Evolutionary conservation across 345 rosid genomes (phyloP).

Genomic region (Aquilaria yunnanensis): DNA sequence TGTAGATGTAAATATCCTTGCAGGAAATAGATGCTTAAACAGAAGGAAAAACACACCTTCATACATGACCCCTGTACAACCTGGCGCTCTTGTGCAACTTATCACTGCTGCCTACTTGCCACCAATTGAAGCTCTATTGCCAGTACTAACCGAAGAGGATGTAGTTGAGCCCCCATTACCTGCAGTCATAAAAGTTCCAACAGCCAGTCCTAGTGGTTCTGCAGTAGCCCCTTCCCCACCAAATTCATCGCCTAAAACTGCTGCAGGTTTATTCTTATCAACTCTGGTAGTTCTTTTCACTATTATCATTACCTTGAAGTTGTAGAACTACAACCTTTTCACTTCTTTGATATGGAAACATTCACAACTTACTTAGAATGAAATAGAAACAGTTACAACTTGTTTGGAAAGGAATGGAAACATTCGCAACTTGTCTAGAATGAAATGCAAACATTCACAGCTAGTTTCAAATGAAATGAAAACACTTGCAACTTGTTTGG

Average conservation of each 20-base stretch:
- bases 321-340: not conserved
- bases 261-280: conserved; percentile 30
- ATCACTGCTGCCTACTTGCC: conserved; percentile 23
- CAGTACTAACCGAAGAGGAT: conserved; percentile 46
- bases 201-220: conserved; percentile 15
- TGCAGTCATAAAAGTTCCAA: conserved; percentile 18
- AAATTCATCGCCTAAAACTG: conserved; percentile 40
- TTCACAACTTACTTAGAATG: no score
- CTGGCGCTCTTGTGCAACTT: conserved; percentile 38
- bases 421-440: no score
- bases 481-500: no score
- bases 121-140: conserved; percentile 64
- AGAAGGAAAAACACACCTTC: conserved; percentile 13
- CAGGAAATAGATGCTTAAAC: conserved; percentile 56
- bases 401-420: no score
- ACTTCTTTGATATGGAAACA: no score
- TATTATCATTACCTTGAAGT: conserved; percentile 28
- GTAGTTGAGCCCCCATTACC: conserved; percentile 65
- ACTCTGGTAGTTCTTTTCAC: conserved; percentile 30
- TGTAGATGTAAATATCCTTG: conserved; percentile 8
- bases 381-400: no score
- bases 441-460: no score
- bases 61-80: conserved; percentile 53
- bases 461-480: no score
- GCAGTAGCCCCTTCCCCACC: conserved; percentile 26